Conservation (phyloP, 306 rosid genomes). For the Sphenostylis stenocarpa region DNA sequence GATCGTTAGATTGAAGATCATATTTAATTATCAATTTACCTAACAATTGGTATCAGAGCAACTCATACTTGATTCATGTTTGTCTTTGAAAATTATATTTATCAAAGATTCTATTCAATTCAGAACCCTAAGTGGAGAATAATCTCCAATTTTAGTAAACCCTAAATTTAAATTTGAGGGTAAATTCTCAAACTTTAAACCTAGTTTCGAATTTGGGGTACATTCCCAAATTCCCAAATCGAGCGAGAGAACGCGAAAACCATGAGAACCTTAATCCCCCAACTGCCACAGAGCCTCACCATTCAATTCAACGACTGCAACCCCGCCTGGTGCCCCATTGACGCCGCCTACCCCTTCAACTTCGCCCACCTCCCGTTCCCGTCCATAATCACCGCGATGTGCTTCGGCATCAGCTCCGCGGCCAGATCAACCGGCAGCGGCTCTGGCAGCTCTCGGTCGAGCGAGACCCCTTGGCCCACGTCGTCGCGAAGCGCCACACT, state of each 20-base stretch:
- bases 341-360: constrained; percentile 43
- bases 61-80: too few relatives aligned
- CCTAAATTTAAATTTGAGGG: too few relatives aligned
- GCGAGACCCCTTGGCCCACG: not conserved
- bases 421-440: constrained; percentile 48
- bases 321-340: constrained; percentile 66
- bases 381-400: constrained; percentile 87
- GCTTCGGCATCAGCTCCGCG: constrained; percentile 71
- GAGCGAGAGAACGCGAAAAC: constrained; percentile 75
- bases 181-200: too few relatives aligned
- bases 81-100: too few relatives aligned
- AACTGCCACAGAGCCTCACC: constrained; percentile 48
- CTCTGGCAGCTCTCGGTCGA: constrained; percentile 7
- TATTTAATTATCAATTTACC: too few relatives aligned
- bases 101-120: too few relatives aligned
- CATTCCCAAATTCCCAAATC: too few relatives aligned
- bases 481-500: constrained; percentile 12
- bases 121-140: too few relatives aligned
- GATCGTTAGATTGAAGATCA: too few relatives aligned
- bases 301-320: constrained; percentile 41
- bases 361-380: constrained; percentile 81
- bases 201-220: too few relatives aligned
- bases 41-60: too few relatives aligned
- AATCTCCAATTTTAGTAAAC: too few relatives aligned
- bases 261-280: constrained; percentile 69